Conservation (phyloP, 2,329 filamentous ascomycete genomes). For the Colletotrichum cereale region DNA sequence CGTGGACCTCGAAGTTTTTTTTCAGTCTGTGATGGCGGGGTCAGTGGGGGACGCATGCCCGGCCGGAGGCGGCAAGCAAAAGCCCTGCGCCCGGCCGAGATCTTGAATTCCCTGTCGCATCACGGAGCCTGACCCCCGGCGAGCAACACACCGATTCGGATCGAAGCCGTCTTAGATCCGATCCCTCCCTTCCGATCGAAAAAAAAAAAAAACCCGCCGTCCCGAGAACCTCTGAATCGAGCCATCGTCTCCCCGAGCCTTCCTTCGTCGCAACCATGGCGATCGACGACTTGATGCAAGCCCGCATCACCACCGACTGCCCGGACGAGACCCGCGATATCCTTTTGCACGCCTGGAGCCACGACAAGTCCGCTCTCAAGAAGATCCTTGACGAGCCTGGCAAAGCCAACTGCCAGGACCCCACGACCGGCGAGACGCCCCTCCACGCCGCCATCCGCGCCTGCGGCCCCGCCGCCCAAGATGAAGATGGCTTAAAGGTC, state of each 20-base stretch:
- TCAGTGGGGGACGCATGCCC: constrained; percentile 24
- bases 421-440: constrained; percentile 86
- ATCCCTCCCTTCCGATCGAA: constrained; percentile 1
- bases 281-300: constrained; percentile 63
- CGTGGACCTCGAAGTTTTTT: constrained; percentile 8
- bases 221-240: constrained; percentile 2
- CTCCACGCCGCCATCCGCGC: constrained; percentile 91
- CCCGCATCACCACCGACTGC: constrained; percentile 66
- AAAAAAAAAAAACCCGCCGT: not conserved
- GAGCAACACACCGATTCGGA: constrained; percentile 22
- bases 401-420: constrained; percentile 82
- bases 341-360: constrained; percentile 67
- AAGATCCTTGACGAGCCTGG: constrained; percentile 74
- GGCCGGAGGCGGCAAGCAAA: constrained; percentile 24
- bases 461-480: constrained; percentile 62
- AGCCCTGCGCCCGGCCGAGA: constrained; percentile 23
- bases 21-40: constrained; percentile 31
- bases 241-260: not conserved
- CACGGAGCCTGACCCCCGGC: constrained; percentile 16
- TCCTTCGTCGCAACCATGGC: constrained; percentile 43
- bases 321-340: constrained; percentile 64
- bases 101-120: constrained; percentile 19
- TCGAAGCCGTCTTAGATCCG: constrained; percentile 16
- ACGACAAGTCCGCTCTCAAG: constrained; percentile 75
- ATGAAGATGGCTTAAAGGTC: constrained; percentile 55